A percentile compares a stretch with the other conserved stretches of the same genome.
Conservation (phyloP, 169 alveolate species). For the Plasmodium adleri region DNA sequence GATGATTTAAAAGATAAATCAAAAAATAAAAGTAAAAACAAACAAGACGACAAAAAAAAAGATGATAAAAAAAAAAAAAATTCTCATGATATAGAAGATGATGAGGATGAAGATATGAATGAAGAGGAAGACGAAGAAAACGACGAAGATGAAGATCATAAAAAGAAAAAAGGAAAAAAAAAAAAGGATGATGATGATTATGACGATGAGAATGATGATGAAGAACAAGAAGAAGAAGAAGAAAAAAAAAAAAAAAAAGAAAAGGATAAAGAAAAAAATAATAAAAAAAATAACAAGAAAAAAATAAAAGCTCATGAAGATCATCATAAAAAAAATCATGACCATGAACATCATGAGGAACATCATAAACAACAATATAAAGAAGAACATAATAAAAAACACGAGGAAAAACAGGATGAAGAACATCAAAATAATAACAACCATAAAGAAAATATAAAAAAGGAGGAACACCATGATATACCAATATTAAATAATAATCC, state of each 20-base stretch:
- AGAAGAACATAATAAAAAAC: neutral
- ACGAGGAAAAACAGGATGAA: neutral
- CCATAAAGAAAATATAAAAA: neutral
- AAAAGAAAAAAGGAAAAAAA: slow-evolving; percentile 12
- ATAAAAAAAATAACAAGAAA: slow-evolving; percentile 4
- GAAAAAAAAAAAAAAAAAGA: slow-evolving; percentile 6
- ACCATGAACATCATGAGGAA: neutral
- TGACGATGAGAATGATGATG: slow-evolving; percentile 1
- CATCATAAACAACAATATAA: neutral
- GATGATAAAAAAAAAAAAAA: neutral
- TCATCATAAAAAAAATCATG: neutral
- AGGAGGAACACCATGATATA: neutral
- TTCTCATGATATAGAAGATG: slow-evolving; percentile 1
- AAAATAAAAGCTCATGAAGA: neutral
- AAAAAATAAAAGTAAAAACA: neutral
- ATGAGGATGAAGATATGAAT: slow-evolving; percentile 20
- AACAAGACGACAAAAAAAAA: neutral
- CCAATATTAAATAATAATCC: neutral
- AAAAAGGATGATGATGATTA: slow-evolving; percentile 16
- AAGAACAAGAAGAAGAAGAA: slow-evolving; percentile 11
- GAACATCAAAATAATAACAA: too few species aligned
- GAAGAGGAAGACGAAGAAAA: slow-evolving; percentile 32
- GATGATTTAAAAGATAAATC: slow-evolving; percentile 1
- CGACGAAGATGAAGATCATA: neutral
- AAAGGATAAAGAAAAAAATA: slow-evolving; percentile 4